phyloP scores from a whole-genome alignment of 163 green algal genomes.

The Scenedesmus sp. region DNA sequence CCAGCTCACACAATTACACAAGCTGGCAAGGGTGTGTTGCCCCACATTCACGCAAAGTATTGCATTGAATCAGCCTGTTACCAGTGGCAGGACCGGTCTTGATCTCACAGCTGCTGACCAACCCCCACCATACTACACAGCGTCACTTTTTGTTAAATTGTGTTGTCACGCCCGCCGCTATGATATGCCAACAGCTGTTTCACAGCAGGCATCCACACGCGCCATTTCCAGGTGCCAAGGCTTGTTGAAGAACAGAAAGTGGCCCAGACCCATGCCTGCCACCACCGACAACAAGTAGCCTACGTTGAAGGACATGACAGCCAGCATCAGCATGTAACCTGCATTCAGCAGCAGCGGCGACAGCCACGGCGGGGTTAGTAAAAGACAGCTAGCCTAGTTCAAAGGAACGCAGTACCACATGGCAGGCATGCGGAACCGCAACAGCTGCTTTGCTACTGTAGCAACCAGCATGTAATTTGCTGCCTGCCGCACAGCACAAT shows the following conservation, averaged over 20 bases:
- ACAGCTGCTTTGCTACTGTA: too few species aligned
- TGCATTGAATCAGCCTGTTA: too few species aligned
- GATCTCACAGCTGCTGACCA: too few species aligned
- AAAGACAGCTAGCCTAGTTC: background rate
- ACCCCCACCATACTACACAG: background rate
- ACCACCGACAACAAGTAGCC: slow-evolving; percentile 54
- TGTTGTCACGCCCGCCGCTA: background rate
- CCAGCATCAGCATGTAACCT: slow-evolving; percentile 60
- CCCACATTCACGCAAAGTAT: too few species aligned
- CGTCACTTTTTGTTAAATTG: background rate
- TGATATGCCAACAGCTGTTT: background rate
- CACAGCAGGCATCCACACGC: slow-evolving; percentile 46
- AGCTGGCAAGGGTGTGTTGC: too few species aligned
- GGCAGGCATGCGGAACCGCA: background rate
- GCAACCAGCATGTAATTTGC: too few species aligned
- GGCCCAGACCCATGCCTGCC: slow-evolving; percentile 48
- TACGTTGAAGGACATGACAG: slow-evolving; percentile 61
- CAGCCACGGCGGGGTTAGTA: background rate
- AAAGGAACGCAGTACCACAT: background rate
- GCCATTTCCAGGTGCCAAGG: slow-evolving; percentile 22
- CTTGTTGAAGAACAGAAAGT: slow-evolving; percentile 53
- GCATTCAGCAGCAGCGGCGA: background rate
- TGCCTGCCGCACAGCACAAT: too few species aligned
- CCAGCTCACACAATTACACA: too few species aligned
- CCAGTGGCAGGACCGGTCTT: too few species aligned